These are phyloP conservation scores for Apophysomyces elegans DNA, from an alignment of 371 early-diverging fungal genomes.

Conservation along the genomic window DNA sequence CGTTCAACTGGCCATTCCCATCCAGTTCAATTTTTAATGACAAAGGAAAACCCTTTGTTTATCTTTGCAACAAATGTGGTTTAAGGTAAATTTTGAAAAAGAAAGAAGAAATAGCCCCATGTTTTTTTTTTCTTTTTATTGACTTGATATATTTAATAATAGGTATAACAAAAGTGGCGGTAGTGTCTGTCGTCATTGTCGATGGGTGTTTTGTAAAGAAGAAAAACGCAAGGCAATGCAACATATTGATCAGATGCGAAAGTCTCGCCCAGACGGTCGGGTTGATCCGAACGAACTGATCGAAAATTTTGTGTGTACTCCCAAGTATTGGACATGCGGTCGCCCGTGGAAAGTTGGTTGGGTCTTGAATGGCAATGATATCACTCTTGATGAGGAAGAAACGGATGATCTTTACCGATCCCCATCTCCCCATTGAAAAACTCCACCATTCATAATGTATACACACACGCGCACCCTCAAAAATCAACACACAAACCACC, in stretches of 20 bases:
- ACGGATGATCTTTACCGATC: constrained; percentile 17
- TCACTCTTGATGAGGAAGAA: constrained; percentile 25
- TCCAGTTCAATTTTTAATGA: constrained; percentile 38
- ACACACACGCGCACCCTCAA: too few relatives aligned
- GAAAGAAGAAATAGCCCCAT: neutral
- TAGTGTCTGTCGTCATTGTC: constrained; percentile 53
- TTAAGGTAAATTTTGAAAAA: constrained; percentile 39
- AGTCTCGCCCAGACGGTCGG: constrained; percentile 35
- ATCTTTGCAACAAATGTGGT: constrained; percentile 60
- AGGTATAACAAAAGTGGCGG: constrained; percentile 57
- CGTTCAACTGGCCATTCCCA: constrained; percentile 56
- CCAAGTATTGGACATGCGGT: constrained; percentile 55
- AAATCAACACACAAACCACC: too few relatives aligned
- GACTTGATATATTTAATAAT: neutral
- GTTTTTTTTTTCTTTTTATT: constrained; percentile 11
- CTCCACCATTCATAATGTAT: too few relatives aligned
- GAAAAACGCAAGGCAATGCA: constrained; percentile 54
- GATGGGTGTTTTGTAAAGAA: constrained; percentile 58
- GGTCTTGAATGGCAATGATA: constrained; percentile 35
- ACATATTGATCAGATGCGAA: constrained; percentile 46
- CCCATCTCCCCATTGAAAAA: constrained; percentile 14
- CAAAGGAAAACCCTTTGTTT: constrained; percentile 51
- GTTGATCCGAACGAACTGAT: constrained; percentile 47
- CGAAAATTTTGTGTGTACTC: constrained; percentile 46
- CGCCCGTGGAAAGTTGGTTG: constrained; percentile 55